phyloP scores from a whole-genome alignment of 306 rosid genomes.

The Amphicarpaea edgeworthii region DNA sequence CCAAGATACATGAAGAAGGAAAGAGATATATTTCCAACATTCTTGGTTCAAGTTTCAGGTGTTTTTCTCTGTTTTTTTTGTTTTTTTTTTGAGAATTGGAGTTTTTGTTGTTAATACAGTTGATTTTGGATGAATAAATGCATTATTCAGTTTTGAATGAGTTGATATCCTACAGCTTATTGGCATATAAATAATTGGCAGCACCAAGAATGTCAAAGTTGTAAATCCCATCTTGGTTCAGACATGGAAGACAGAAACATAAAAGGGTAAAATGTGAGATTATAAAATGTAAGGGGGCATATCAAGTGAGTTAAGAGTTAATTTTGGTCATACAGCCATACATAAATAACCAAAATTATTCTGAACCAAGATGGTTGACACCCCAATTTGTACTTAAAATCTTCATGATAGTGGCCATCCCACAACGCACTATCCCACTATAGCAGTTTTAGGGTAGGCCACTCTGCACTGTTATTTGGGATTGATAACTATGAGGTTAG shows the following conservation, averaged over 20 bases:
- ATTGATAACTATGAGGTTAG: not conserved
- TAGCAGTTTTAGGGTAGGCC: not conserved
- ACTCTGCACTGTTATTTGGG: not conserved
- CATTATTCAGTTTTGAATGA: not conserved
- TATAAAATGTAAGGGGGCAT: not conserved
- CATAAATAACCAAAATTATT: not conserved
- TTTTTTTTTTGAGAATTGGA: constrained; percentile 20
- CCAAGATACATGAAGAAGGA: constrained; percentile 37
- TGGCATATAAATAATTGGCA: constrained; percentile 15
- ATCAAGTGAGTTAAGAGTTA: not conserved
- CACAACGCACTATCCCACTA: not conserved
- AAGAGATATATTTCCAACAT: constrained; percentile 10
- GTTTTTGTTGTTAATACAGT: not conserved
- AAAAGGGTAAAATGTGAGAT: constrained; percentile 2
- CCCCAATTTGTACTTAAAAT: not conserved
- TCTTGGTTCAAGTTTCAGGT: not conserved
- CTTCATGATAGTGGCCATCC: not conserved
- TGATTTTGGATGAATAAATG: constrained; percentile 16
- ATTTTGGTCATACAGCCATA: not conserved
- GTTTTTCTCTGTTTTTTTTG: not conserved
- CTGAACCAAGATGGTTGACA: not conserved
- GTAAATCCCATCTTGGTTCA: constrained; percentile 10
- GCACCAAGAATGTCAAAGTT: not conserved
- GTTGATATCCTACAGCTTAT: constrained; percentile 23
- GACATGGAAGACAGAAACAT: not conserved